These are phyloP conservation scores for Curvularia sp. DNA, from an alignment of 2,329 filamentous ascomycete genomes.

Conservation along the genomic window DNA sequence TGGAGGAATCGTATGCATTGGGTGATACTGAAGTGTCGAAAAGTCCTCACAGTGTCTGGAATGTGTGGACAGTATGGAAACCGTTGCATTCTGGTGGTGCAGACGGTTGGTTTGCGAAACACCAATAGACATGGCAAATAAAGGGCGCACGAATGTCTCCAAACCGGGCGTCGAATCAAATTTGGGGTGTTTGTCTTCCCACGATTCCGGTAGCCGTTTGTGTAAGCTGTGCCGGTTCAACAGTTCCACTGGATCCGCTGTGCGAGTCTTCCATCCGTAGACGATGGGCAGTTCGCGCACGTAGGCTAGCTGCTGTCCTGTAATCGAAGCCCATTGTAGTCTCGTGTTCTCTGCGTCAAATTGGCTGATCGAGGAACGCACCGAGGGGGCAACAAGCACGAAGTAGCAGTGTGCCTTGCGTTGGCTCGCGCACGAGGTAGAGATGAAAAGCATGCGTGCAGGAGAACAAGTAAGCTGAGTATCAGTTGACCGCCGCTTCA, in stretches of 20 bases:
- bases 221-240: slow-evolving; percentile 36
- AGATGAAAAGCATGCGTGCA: background rate
- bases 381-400: slow-evolving; percentile 1
- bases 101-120: slow-evolving; percentile 5
- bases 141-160: slow-evolving; percentile 4
- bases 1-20: background rate
- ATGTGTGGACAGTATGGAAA: background rate
- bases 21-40: background rate
- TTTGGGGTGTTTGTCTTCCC: slow-evolving; percentile 8
- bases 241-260: slow-evolving; percentile 42
- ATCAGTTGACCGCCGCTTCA: slow-evolving; percentile 6
- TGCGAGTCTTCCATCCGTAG: slow-evolving; percentile 34
- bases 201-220: slow-evolving; percentile 22
- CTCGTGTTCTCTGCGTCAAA: slow-evolving; percentile 6
- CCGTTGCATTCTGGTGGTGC: slow-evolving; percentile 1
- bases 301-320: slow-evolving; percentile 12
- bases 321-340: slow-evolving; percentile 11
- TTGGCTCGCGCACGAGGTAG: slow-evolving; percentile 1
- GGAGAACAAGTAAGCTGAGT: slow-evolving; percentile 5
- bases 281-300: slow-evolving; percentile 14
- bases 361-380: background rate
- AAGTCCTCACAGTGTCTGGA: background rate
- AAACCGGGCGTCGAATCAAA: slow-evolving; percentile 13
- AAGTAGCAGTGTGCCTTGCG: slow-evolving; percentile 6
- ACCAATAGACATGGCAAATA: slow-evolving; percentile 3